A percentile compares a stretch with the other conserved stretches of the same genome.
Evolutionary conservation across 2,329 filamentous ascomycete genomes (phyloP).

Genomic region (Ophiocordyceps sinensis): DNA sequence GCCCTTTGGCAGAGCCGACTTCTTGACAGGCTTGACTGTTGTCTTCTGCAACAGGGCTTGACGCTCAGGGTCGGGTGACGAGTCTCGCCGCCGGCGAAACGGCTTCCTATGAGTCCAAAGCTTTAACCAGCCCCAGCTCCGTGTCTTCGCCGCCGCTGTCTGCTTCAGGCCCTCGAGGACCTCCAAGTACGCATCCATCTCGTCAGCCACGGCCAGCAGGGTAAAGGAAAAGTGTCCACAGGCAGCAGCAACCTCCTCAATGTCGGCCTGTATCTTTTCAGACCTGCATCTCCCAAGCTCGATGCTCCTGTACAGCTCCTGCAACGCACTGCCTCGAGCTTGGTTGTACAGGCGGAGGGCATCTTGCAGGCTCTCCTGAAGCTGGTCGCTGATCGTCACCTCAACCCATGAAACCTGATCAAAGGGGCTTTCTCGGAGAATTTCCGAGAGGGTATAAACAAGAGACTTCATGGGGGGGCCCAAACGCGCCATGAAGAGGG

Average conservation of each 20-base stretch:
- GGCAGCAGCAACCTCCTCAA: conserved; percentile 94
- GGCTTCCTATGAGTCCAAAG: conserved; percentile 44
- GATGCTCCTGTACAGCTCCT: conserved; percentile 67
- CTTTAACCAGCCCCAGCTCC: conserved; percentile 73
- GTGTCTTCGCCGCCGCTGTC: conserved; percentile 43
- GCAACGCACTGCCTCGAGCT: conserved; percentile 61
- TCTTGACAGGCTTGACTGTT: conserved; percentile 30
- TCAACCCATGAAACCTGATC: conserved; percentile 49
- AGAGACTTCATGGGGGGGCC: conserved; percentile 94
- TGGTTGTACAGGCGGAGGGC: conserved; percentile 68
- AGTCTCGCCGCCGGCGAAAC: neutral
- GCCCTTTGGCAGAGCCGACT: conserved; percentile 39
- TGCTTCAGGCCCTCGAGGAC: conserved; percentile 77
- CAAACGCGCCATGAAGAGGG: conserved; percentile 74
- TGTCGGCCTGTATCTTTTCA: conserved; percentile 72
- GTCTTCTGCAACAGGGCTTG: conserved; percentile 24
- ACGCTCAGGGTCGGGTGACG: conserved; percentile 25
- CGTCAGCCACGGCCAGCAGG: conserved; percentile 77
- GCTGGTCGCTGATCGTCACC: conserved; percentile 65
- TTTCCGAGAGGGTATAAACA: conserved; percentile 79
- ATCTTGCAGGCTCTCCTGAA: conserved; percentile 64
- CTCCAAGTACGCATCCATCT: conserved; percentile 70
- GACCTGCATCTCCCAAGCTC: conserved; percentile 55
- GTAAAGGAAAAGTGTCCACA: conserved; percentile 95
- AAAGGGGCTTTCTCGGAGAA: conserved; percentile 79